These are phyloP conservation scores for Rhododendron ferrugineum DNA, from an alignment of 148 eudicot genomes.

Conservation along the genomic window DNA sequence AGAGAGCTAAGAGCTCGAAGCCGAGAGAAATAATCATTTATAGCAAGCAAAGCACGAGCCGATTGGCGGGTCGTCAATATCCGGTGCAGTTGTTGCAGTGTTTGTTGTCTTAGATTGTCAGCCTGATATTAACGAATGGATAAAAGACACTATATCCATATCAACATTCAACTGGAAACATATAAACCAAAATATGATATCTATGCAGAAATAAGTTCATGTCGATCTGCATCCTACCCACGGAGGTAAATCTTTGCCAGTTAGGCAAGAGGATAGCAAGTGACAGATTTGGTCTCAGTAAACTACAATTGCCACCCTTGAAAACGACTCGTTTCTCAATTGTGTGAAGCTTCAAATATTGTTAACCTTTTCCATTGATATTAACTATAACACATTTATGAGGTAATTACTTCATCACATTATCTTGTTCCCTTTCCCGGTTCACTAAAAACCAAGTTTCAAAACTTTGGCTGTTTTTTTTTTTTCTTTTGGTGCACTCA, in stretches of 20 bases:
- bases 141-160: not conserved
- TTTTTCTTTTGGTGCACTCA: not conserved
- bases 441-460: not conserved
- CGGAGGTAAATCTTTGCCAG: not conserved
- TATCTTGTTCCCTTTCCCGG: not conserved
- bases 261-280: not conserved
- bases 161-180: not conserved
- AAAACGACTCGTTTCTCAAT: not conserved
- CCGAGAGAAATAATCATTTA: conserved; percentile 37
- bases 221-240: not conserved
- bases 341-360: not conserved
- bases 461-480: not conserved
- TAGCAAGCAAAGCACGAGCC: conserved; percentile 38
- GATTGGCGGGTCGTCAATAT: conserved; percentile 42
- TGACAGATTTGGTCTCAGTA: not conserved
- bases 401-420: not conserved
- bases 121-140: conserved; percentile 16
- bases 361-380: not conserved
- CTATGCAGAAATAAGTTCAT: not conserved
- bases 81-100: conserved; percentile 40
- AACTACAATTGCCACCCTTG: not conserved
- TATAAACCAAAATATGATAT: not conserved
- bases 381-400: not conserved
- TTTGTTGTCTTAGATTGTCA: conserved; percentile 37
- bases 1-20: conserved; percentile 40